Evolutionary conservation across 805 yeast species (phyloP).

Genomic region (Lipomyces japonicus): DNA sequence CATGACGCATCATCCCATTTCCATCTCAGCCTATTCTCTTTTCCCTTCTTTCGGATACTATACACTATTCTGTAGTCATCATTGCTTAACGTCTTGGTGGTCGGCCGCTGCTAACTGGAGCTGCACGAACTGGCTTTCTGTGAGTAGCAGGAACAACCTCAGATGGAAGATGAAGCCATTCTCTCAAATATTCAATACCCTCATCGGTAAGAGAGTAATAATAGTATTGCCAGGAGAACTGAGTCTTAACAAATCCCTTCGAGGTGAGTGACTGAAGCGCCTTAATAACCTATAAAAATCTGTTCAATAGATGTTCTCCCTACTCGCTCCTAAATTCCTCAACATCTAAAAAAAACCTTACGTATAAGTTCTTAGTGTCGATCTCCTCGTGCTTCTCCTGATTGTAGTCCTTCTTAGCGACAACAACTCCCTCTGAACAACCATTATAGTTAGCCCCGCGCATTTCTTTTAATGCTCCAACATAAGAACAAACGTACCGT

Average conservation of each 20-base stretch:
- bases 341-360: constrained; percentile 22
- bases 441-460: neutral
- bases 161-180: constrained; percentile 97
- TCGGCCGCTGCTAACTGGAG: constrained; percentile 44
- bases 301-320: neutral
- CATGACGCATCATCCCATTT: too few relatives aligned
- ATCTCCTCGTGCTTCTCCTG: constrained; percentile 97
- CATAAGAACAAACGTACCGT: constrained; percentile 62
- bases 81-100: constrained; percentile 1
- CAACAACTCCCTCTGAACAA: constrained; percentile 91
- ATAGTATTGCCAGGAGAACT: constrained; percentile 99
- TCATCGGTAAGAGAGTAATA: constrained; percentile 99
- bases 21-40: too few relatives aligned
- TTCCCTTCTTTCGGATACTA: too few relatives aligned
- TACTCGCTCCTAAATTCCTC: constrained; percentile 11
- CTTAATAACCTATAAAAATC: constrained; percentile 55
- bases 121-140: constrained; percentile 91
- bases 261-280: constrained; percentile 99
- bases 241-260: constrained; percentile 98
- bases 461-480: neutral
- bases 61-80: neutral
- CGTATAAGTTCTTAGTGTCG: constrained; percentile 96
- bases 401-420: constrained; percentile 94
- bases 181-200: constrained; percentile 98
- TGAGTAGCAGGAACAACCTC: constrained; percentile 98